These are phyloP conservation scores for Zygosaccharomyces lentus DNA, from an alignment of 805 yeast genomes.

Conservation along the genomic window DNA sequence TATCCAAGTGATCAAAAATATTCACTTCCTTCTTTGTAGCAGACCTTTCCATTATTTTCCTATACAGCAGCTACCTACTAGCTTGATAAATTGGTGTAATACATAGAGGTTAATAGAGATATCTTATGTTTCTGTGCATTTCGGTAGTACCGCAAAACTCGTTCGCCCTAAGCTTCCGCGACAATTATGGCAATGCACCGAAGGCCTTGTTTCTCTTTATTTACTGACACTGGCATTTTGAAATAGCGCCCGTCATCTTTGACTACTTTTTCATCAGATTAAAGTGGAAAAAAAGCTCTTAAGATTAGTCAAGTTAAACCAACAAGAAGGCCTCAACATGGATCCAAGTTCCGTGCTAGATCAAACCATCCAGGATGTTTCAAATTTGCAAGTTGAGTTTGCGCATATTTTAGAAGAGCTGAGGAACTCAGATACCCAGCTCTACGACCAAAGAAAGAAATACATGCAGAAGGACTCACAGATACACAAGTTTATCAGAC, in stretches of 20 bases:
- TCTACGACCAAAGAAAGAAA: slow-evolving; percentile 62
- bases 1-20: too few relatives aligned
- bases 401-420: slow-evolving; percentile 77
- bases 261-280: not conserved
- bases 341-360: slow-evolving; percentile 86
- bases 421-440: slow-evolving; percentile 58
- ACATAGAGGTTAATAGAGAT: too few relatives aligned
- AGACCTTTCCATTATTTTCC: too few relatives aligned
- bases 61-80: too few relatives aligned
- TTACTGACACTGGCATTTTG: not conserved
- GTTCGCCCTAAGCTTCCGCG: too few relatives aligned
- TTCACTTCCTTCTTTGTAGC: too few relatives aligned
- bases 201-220: not conserved
- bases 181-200: too few relatives aligned
- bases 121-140: too few relatives aligned
- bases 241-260: not conserved
- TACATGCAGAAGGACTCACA: slow-evolving; percentile 70
- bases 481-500: slow-evolving; percentile 74
- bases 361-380: slow-evolving; percentile 65
- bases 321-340: slow-evolving; percentile 40
- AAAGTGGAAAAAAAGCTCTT: not conserved
- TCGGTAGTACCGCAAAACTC: too few relatives aligned
- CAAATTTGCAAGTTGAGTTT: slow-evolving; percentile 85
- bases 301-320: not conserved
- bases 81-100: too few relatives aligned